Percentiles rank a stretch among this genome's conserved stretches.
These are phyloP conservation scores for Fusarium nematophilum DNA, from an alignment of 2,329 filamentous ascomycete species.

Conservation along the genomic window DNA sequence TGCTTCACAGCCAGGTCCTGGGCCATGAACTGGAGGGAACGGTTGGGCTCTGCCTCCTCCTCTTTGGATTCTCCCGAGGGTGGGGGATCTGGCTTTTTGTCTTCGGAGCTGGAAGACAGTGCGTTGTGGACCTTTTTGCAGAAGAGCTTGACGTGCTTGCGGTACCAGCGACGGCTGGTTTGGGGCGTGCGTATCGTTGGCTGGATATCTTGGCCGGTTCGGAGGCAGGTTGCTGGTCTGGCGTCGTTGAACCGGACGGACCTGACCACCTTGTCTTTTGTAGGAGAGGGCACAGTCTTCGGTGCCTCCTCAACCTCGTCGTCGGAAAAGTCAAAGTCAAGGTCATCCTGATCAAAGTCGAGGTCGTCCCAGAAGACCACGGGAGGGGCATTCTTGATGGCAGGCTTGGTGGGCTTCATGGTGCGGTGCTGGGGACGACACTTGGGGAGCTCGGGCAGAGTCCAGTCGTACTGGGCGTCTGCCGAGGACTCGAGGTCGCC, in stretches of 20 bases:
- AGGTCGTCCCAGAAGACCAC: not conserved
- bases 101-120: not conserved
- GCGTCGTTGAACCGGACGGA: not conserved
- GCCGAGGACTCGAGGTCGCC: not conserved
- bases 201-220: not conserved
- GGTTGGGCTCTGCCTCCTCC: not conserved
- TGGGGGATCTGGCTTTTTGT: not conserved
- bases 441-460: not conserved
- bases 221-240: not conserved
- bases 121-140: not conserved
- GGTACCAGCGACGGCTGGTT: not conserved
- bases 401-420: not conserved
- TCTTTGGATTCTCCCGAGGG: not conserved
- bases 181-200: not conserved
- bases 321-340: not conserved
- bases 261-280: not conserved
- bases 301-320: not conserved
- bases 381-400: not conserved
- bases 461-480: not conserved
- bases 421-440: constrained; percentile 1
- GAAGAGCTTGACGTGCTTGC: not conserved
- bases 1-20: not conserved
- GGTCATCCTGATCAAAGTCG: not conserved
- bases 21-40: not conserved
- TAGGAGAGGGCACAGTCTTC: not conserved